phyloP scores from a whole-genome alignment of 805 yeast species.

The Candida taoyuanica region DNA sequence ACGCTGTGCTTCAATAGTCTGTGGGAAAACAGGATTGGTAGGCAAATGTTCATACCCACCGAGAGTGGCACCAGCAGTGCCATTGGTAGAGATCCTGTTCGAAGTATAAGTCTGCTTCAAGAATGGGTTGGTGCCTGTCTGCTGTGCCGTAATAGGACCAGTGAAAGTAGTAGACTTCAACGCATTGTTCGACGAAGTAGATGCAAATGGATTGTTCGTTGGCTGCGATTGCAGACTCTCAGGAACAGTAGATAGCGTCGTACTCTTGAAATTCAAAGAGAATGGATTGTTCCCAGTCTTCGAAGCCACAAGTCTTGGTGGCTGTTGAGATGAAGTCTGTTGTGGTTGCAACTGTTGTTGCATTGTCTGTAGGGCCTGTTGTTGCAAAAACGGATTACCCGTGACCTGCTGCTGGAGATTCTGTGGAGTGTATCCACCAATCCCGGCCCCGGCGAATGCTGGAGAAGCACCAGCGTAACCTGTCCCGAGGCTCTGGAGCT shows the following conservation, averaged over 20 bases:
- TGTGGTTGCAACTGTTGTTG: constrained; percentile 7
- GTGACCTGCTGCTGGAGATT: constrained; percentile 21
- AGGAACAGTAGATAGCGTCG: constrained; percentile 14
- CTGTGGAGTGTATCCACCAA: constrained; percentile 43
- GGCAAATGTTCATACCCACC: constrained; percentile 69
- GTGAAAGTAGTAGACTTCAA: background rate
- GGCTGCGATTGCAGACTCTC: constrained; percentile 16
- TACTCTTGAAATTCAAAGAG: constrained; percentile 17
- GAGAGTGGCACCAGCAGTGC: constrained; percentile 49
- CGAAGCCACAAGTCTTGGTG: constrained; percentile 9
- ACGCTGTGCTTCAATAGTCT: constrained; percentile 43
- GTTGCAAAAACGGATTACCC: constrained; percentile 34
- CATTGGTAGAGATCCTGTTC: constrained; percentile 27
- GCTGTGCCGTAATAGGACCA: constrained; percentile 20
- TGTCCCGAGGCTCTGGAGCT: constrained; percentile 17
- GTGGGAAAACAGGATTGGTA: constrained; percentile 66
- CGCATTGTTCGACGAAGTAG: constrained; percentile 1
- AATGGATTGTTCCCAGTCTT: constrained; percentile 30
- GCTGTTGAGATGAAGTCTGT: constrained; percentile 4
- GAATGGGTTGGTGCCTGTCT: constrained; percentile 40
- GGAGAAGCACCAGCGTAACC: constrained; percentile 18
- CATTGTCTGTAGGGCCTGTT: constrained; percentile 9
- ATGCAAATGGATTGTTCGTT: constrained; percentile 29
- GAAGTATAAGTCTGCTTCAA: constrained; percentile 21
- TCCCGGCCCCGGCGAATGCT: constrained; percentile 50